Evolutionary conservation across 768 basidiomycete species (phyloP).

Genomic region (Mycena latifolia): DNA sequence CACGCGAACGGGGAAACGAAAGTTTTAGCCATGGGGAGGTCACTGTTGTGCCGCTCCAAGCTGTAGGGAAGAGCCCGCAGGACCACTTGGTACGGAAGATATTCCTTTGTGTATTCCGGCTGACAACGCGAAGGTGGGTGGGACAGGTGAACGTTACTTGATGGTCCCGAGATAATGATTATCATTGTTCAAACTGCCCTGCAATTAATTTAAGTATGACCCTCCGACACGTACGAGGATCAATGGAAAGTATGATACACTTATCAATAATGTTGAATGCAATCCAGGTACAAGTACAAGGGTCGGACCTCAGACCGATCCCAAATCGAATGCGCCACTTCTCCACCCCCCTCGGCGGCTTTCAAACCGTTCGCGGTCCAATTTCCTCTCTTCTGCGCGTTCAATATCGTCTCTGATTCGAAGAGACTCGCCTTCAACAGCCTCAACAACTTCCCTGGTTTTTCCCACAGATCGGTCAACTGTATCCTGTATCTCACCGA

Average conservation of each 20-base stretch:
- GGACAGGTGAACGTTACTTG: background rate
- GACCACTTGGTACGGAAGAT: background rate
- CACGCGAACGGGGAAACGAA: constrained; percentile 59
- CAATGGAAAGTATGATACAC: no score
- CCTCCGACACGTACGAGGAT: no score
- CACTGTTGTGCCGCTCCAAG: constrained; percentile 57
- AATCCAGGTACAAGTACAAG: constrained; percentile 1
- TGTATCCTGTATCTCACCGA: constrained; percentile 32
- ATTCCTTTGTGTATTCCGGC: background rate
- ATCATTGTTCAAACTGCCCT: no score
- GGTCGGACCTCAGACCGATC: background rate
- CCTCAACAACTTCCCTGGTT: constrained; percentile 35
- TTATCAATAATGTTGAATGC: background rate
- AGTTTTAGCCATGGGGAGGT: constrained; percentile 68
- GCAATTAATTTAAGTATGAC: no score
- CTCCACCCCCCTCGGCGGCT: constrained; percentile 43
- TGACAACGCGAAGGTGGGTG: background rate
- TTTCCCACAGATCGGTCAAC: constrained; percentile 35
- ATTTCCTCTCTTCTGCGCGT: constrained; percentile 42
- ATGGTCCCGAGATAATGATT: no score
- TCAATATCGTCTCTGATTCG: constrained; percentile 37
- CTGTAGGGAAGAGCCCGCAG: background rate
- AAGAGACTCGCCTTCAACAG: constrained; percentile 34
- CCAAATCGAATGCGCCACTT: constrained; percentile 51
- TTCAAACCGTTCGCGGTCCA: constrained; percentile 40